These are phyloP conservation scores for Geotrichum armillariae DNA, from an alignment of 1,139 yeast species.

Conservation along the genomic window DNA sequence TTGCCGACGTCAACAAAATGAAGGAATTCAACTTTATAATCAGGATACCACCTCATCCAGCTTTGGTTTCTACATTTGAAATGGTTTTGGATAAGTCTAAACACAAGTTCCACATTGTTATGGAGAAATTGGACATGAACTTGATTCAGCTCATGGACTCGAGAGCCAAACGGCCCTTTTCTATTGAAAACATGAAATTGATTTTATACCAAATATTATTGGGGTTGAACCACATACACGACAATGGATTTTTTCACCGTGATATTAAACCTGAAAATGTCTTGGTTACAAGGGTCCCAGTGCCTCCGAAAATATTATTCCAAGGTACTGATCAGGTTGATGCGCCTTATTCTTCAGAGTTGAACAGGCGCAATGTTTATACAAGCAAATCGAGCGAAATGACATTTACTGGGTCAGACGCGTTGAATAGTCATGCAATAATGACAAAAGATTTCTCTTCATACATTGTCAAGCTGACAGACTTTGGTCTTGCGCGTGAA, in stretches of 20 bases:
- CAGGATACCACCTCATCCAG: constrained; percentile 68
- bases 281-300: constrained; percentile 48
- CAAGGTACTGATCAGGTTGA: constrained; percentile 1
- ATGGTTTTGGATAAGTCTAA: constrained; percentile 66
- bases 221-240: constrained; percentile 83
- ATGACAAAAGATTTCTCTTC: constrained; percentile 42
- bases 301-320: constrained; percentile 13
- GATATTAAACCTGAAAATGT: constrained; percentile 94
- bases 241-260: constrained; percentile 73
- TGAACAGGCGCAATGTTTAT: background rate
- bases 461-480: constrained; percentile 79
- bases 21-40: constrained; percentile 76
- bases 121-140: constrained; percentile 87
- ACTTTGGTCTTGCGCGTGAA: constrained; percentile 84
- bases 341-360: constrained; percentile 1
- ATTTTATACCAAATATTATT: constrained; percentile 65
- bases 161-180: constrained; percentile 52
- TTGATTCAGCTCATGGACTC: constrained; percentile 53
- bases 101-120: constrained; percentile 69
- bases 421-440: background rate
- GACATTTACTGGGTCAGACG: background rate
- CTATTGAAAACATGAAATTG: constrained; percentile 59
- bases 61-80: constrained; percentile 73
- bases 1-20: constrained; percentile 60
- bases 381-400: background rate